Percentiles rank a stretch among this genome's conserved stretches.
phyloP scores from a whole-genome alignment of 306 rosid species.

The Fragaria vesca region DNA sequence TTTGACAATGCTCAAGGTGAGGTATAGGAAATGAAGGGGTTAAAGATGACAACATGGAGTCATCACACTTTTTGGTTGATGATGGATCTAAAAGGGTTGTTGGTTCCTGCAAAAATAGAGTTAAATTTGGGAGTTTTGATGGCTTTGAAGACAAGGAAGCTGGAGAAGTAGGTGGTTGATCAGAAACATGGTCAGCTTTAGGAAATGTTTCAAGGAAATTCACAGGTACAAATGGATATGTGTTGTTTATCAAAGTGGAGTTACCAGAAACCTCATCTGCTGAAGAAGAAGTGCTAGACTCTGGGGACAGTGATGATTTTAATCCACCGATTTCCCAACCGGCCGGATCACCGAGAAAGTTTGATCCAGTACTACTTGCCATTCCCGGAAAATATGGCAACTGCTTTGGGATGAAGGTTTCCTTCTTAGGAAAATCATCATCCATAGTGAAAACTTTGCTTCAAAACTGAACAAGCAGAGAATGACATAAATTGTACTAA shows the following conservation, averaged over 20 bases:
- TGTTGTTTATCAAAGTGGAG: conserved; percentile 25
- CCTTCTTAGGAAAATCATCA: conserved; percentile 56
- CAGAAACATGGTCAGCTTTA: conserved; percentile 26
- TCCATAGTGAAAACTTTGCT: conserved; percentile 38
- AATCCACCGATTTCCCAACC: conserved; percentile 31
- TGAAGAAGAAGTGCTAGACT: conserved; percentile 40
- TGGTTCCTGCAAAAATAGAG: conserved; percentile 59
- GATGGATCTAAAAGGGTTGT: conserved; percentile 34
- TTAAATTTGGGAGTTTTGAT: conserved; percentile 52
- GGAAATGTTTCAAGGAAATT: conserved; percentile 74
- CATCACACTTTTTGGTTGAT: conserved; percentile 6
- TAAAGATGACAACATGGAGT: conserved; percentile 13
- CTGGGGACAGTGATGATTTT: conserved; percentile 42
- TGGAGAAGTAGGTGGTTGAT: conserved; percentile 26
- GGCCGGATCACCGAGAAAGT: conserved; percentile 44
- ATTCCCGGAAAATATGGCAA: conserved; percentile 51
- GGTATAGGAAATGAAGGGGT: conserved; percentile 27
- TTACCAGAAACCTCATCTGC: conserved; percentile 36
- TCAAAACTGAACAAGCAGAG: conserved; percentile 22
- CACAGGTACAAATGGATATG: conserved; percentile 40
- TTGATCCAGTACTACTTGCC: conserved; percentile 40
- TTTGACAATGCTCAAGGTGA: conserved; percentile 33
- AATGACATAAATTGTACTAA: conserved; percentile 29
- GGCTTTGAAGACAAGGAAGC: conserved; percentile 35
- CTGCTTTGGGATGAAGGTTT: conserved; percentile 48